phyloP scores from a whole-genome alignment of 805 yeast species.

The Cyberlindnera sargentensis region DNA sequence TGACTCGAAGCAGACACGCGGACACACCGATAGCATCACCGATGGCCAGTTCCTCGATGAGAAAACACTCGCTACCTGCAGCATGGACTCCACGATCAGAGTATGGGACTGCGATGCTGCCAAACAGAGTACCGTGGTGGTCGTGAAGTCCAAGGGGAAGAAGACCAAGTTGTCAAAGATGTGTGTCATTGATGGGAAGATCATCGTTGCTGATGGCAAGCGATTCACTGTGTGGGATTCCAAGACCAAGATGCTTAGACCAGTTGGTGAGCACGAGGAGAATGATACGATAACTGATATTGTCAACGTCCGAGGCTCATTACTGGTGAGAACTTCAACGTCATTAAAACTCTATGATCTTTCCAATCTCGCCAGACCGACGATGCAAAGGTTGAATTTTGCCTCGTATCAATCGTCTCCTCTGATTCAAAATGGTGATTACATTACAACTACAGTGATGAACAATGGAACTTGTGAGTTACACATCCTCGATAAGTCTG shows the following conservation, averaged over 20 bases:
- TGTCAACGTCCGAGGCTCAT: neutral
- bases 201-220: constrained; percentile 8
- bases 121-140: constrained; percentile 12
- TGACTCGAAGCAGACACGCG: constrained; percentile 22
- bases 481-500: constrained; percentile 17
- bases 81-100: constrained; percentile 23
- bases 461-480: constrained; percentile 1
- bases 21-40: constrained; percentile 20
- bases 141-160: constrained; percentile 12
- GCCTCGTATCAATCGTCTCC: constrained; percentile 4
- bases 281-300: neutral
- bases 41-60: constrained; percentile 16
- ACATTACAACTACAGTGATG: neutral
- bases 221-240: constrained; percentile 14
- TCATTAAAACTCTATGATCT: constrained; percentile 15
- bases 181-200: constrained; percentile 1
- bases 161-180: constrained; percentile 9
- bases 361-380: constrained; percentile 14
- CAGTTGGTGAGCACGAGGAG: constrained; percentile 1
- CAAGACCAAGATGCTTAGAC: constrained; percentile 5
- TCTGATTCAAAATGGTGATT: constrained; percentile 1
- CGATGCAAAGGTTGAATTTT: constrained; percentile 11
- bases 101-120: constrained; percentile 17
- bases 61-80: constrained; percentile 14
- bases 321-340: neutral